phyloP scores from a whole-genome alignment of 371 early-diverging fungal species.

The Mucor racemosus region DNA sequence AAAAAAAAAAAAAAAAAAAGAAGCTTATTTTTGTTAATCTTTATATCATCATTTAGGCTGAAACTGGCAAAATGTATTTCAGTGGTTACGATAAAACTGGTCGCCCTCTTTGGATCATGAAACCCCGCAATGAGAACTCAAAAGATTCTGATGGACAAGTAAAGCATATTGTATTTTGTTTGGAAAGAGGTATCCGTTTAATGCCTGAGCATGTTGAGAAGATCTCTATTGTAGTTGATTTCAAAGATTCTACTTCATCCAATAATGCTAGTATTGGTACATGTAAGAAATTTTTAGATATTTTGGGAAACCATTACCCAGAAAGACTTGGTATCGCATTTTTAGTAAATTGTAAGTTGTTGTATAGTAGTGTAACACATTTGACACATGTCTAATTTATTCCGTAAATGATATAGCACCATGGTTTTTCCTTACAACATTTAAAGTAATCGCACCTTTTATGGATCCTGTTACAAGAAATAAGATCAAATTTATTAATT shows the following conservation, averaged over 20 bases:
- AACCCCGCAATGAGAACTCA: conserved; percentile 73
- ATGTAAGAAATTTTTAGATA: conserved; percentile 68
- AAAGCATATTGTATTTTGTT: conserved; percentile 70
- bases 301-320: conserved; percentile 81
- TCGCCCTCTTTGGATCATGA: conserved; percentile 67
- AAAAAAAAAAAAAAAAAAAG: neutral
- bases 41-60: conserved; percentile 36
- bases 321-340: conserved; percentile 71
- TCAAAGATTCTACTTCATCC: conserved; percentile 61
- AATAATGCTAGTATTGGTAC: conserved; percentile 68
- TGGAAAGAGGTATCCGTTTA: conserved; percentile 71
- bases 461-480: conserved; percentile 84
- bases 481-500: conserved; percentile 80
- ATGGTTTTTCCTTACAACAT: conserved; percentile 79
- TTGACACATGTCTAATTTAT: neutral
- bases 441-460: conserved; percentile 78
- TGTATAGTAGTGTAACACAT: neutral
- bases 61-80: conserved; percentile 77
- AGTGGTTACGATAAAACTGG: conserved; percentile 71
- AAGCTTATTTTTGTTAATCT: neutral
- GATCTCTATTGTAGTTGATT: conserved; percentile 75
- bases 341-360: conserved; percentile 57
- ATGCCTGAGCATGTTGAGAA: conserved; percentile 73
- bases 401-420: conserved; percentile 55
- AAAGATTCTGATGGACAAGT: conserved; percentile 73